A percentile compares a stretch with the other conserved stretches of the same genome.
phyloP scores from a whole-genome alignment of 768 basidiomycete genomes.

The Suillus weaverae region DNA sequence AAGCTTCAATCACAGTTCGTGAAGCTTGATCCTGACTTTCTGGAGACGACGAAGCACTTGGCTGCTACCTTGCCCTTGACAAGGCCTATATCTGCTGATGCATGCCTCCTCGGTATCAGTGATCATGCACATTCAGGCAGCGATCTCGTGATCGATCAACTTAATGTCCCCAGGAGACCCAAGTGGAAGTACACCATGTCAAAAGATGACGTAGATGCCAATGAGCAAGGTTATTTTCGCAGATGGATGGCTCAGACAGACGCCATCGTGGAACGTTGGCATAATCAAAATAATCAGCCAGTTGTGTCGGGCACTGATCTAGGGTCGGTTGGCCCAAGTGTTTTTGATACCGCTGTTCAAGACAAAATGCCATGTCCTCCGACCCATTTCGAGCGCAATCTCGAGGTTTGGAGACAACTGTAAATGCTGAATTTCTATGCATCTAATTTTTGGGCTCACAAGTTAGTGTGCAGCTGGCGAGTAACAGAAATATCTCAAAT shows the following conservation, averaged over 20 bases:
- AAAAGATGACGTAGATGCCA: slow-evolving; percentile 86
- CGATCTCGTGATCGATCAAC: slow-evolving; percentile 3
- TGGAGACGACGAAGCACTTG: slow-evolving; percentile 57
- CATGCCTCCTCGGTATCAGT: slow-evolving; percentile 38
- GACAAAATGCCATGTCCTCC: slow-evolving; percentile 57
- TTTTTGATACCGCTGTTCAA: slow-evolving; percentile 11
- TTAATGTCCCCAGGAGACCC: slow-evolving; percentile 60
- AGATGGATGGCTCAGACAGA: slow-evolving; percentile 79
- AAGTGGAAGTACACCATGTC: slow-evolving; percentile 87
- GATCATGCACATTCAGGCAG: background rate
- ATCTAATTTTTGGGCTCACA: slow-evolving; percentile 4
- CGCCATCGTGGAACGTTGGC: slow-evolving; percentile 53
- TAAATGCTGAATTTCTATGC: slow-evolving; percentile 28
- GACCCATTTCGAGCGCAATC: slow-evolving; percentile 83
- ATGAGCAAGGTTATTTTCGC: slow-evolving; percentile 82
- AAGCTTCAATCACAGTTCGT: slow-evolving; percentile 72
- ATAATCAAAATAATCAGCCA: slow-evolving; percentile 21
- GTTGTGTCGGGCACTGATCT: slow-evolving; percentile 8
- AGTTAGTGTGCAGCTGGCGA: slow-evolving; percentile 65
- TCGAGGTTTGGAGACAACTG: slow-evolving; percentile 96
- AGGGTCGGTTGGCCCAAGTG: slow-evolving; percentile 9
- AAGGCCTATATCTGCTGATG: slow-evolving; percentile 53
- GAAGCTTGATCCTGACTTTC: slow-evolving; percentile 55
- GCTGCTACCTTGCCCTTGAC: slow-evolving; percentile 52
- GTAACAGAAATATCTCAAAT: slow-evolving; percentile 91